Percentiles rank a stretch among this genome's conserved stretches.
Conservation (phyloP, 2,329 filamentous ascomycete species). For the Aspergillus latus region DNA sequence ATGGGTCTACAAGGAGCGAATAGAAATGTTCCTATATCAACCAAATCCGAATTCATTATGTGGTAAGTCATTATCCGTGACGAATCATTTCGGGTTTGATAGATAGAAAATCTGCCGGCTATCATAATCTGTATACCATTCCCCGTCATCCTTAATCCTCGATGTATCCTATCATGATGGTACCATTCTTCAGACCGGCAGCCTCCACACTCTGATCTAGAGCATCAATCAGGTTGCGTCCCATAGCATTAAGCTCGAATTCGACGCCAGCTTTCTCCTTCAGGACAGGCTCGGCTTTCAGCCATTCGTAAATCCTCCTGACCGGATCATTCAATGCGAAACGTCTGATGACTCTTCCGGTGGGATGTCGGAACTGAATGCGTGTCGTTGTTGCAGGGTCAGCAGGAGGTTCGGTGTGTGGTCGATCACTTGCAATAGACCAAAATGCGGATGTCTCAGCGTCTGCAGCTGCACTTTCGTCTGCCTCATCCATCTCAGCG, state of each 20-base stretch:
- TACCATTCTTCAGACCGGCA: slow-evolving; percentile 85
- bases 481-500: slow-evolving; percentile 38
- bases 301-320: slow-evolving; percentile 87
- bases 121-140: not conserved
- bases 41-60: not conserved
- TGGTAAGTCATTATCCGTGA: slow-evolving; percentile 5
- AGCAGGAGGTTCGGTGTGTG: slow-evolving; percentile 75
- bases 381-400: slow-evolving; percentile 73
- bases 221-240: slow-evolving; percentile 76
- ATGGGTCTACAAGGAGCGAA: not conserved
- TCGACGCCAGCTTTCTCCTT: slow-evolving; percentile 73
- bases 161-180: slow-evolving; percentile 90
- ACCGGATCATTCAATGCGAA: slow-evolving; percentile 77
- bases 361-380: slow-evolving; percentile 88
- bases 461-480: slow-evolving; percentile 35
- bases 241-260: slow-evolving; percentile 88
- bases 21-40: not conserved
- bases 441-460: slow-evolving; percentile 56
- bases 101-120: slow-evolving; percentile 1
- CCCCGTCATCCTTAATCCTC: slow-evolving; percentile 49
- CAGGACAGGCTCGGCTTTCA: slow-evolving; percentile 77
- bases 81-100: not conserved
- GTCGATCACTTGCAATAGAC: slow-evolving; percentile 67
- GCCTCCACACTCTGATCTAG: slow-evolving; percentile 74
- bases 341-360: slow-evolving; percentile 80